Base-by-base conservation (phyloP, 495 filamentous ascomycete genomes). In the Terfezia claveryi region DNA sequence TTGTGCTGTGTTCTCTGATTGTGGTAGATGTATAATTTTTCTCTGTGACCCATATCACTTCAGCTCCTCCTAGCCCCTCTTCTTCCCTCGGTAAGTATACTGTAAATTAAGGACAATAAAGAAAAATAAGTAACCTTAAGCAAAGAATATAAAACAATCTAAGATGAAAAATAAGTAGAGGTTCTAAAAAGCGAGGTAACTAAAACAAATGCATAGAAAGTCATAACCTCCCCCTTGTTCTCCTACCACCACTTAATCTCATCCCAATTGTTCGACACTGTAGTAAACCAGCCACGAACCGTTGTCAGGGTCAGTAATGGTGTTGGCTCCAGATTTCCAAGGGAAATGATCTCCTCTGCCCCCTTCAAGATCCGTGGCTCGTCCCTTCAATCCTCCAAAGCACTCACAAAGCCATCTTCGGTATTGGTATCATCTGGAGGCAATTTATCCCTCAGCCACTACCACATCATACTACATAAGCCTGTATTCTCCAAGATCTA, bases 371-470 rank as follows among this genome's bases (percentile, higher is more conserved):
- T 20, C 41, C 41, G 17, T 46, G 41, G 41, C 41, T 46, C 41
- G 41, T 46, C 14, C 41, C 41, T 46, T 46, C 41, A 46, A 14
- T 46, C 41, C 41, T 46, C 41, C 3, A 46, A 9, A 14, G 41
- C 41, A 46, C 41, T 46, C 41, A 46, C 41, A 46, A 46, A 46
- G 41, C 41, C 41, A 46, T 46, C 41, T 46, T 46, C 41, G 4
- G 41, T 46, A 14, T 14, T 46, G 12, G 41, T 46, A 46, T 83
- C 83, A 23, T 77, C 76, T 11, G 73, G 74, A 0, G 83, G 81
- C 38, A 96, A 80, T 56, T 81, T 76, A 51, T 83, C 82, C 56
- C 83, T 78, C 55, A 94, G 64, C 81, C 84, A 96, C 52, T 81
- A 49, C 14, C 44, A 49, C 14, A 5, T 49, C 20, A n/a, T 6